These are phyloP conservation scores for Monosporascus cannonballus DNA, from an alignment of 2,329 filamentous ascomycete species.

Conservation along the genomic window DNA sequence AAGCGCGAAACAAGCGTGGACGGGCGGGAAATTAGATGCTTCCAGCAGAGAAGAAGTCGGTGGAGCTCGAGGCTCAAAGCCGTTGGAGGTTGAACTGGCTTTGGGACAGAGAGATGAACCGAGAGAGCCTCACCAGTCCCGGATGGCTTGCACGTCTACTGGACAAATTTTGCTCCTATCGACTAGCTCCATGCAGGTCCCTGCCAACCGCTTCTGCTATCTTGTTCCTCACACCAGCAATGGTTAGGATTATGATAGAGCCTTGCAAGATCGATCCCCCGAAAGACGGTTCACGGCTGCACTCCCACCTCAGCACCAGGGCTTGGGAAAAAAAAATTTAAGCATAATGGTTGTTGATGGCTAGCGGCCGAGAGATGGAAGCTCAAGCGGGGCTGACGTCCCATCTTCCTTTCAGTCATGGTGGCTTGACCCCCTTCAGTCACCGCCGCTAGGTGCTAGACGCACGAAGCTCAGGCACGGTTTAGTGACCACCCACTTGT, in stretches of 20 bases:
- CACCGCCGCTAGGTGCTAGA: neutral
- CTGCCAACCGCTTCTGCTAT: no score
- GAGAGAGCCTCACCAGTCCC: no score
- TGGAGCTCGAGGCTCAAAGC: neutral
- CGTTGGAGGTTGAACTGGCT: neutral
- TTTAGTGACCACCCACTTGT: neutral
- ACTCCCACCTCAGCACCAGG: no score
- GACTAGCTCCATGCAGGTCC: no score
- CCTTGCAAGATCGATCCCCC: no score
- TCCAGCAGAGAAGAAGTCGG: slow-evolving; percentile 6
- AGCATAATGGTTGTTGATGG: neutral
- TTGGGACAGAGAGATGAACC: no score
- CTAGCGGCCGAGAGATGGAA: neutral
- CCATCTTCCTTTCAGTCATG: neutral
- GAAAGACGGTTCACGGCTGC: no score
- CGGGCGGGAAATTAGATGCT: slow-evolving; percentile 12
- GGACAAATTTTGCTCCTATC: no score
- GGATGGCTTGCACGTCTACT: no score
- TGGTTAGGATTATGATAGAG: no score
- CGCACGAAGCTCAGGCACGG: neutral
- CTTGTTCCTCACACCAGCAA: no score
- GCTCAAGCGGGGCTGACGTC: neutral
- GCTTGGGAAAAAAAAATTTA: neutral
- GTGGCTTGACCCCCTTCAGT: neutral
- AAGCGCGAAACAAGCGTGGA: slow-evolving; percentile 9